Evolutionary conservation across 2,329 filamentous ascomycete genomes (phyloP).

Genomic region (Tolypocladium paradoxum): DNA sequence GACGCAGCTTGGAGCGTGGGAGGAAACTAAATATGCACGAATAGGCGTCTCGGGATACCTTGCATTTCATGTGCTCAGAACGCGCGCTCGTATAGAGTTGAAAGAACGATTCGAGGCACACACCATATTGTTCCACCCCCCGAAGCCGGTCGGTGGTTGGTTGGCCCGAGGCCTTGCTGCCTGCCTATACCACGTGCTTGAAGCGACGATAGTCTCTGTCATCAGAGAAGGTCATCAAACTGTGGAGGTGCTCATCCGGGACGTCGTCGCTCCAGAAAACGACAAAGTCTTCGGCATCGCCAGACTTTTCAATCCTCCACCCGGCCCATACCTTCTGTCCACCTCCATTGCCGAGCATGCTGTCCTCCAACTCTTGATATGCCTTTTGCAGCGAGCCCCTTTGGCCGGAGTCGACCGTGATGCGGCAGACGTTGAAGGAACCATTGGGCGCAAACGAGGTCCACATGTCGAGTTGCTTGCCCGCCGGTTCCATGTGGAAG

Average conservation of each 20-base stretch:
- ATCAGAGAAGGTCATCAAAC: slow-evolving; percentile 11
- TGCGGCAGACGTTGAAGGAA: slow-evolving; percentile 23
- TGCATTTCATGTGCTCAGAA: slow-evolving; percentile 36
- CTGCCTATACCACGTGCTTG: slow-evolving; percentile 12
- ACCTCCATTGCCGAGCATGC: slow-evolving; percentile 17
- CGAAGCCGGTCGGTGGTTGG: background rate
- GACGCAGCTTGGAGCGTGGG: slow-evolving; percentile 15
- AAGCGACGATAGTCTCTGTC: slow-evolving; percentile 12
- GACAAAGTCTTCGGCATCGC: slow-evolving; percentile 24
- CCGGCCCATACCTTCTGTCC: slow-evolving; percentile 24
- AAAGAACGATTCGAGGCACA: slow-evolving; percentile 25
- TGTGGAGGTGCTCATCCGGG: slow-evolving; percentile 20
- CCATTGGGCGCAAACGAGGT: slow-evolving; percentile 13
- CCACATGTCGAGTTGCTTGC: slow-evolving; percentile 11
- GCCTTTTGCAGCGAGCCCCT: slow-evolving; percentile 21
- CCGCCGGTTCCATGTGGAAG: slow-evolving; percentile 29
- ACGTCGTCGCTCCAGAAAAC: slow-evolving; percentile 27
- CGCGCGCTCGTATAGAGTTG: slow-evolving; percentile 26
- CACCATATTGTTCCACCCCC: background rate
- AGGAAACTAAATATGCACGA: slow-evolving; percentile 28
- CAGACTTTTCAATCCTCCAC: slow-evolving; percentile 30
- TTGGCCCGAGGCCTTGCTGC: background rate
- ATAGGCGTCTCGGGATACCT: slow-evolving; percentile 46
- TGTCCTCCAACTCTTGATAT: slow-evolving; percentile 21
- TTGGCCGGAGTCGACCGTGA: slow-evolving; percentile 18